Conservation (phyloP, 805 yeast genomes). For the Candida coleopterorum region DNA sequence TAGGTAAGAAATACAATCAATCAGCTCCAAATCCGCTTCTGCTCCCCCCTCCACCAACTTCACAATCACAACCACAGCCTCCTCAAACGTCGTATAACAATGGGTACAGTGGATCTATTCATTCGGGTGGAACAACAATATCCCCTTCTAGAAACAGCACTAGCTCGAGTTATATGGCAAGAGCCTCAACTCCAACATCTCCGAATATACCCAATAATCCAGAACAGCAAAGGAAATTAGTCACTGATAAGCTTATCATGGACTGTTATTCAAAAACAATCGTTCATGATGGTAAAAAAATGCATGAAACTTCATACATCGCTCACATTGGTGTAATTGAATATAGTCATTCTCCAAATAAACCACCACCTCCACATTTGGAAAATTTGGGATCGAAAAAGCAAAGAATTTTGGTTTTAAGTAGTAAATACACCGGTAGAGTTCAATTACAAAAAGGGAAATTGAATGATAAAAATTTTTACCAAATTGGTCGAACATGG, state of each 20-base stretch:
- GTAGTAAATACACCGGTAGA: constrained; percentile 61
- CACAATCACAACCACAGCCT: no score
- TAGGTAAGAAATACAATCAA: neutral
- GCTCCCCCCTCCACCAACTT: constrained; percentile 2
- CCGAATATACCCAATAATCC: constrained; percentile 1
- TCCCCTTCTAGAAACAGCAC: neutral
- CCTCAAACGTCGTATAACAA: no score
- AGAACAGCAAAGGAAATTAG: constrained; percentile 5
- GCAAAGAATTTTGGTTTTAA: constrained; percentile 54
- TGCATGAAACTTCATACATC: constrained; percentile 46
- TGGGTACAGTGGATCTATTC: neutral
- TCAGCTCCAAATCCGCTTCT: neutral
- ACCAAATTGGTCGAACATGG: constrained; percentile 95
- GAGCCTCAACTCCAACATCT: constrained; percentile 3
- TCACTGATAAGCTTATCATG: constrained; percentile 27
- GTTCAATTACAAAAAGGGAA: constrained; percentile 82
- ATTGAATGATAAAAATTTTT: constrained; percentile 61
- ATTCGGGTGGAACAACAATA: neutral
- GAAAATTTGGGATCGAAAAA: constrained; percentile 40
- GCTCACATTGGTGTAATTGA: constrained; percentile 76
- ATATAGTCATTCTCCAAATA: constrained; percentile 63
- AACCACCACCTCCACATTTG: constrained; percentile 57
- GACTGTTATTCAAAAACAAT: constrained; percentile 36
- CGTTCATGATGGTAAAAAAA: constrained; percentile 16
- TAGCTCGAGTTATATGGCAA: neutral